A percentile compares a stretch with the other conserved stretches of the same genome.
phyloP scores from a whole-genome alignment of 257 asterid species.

The Jacaranda copaia region DNA sequence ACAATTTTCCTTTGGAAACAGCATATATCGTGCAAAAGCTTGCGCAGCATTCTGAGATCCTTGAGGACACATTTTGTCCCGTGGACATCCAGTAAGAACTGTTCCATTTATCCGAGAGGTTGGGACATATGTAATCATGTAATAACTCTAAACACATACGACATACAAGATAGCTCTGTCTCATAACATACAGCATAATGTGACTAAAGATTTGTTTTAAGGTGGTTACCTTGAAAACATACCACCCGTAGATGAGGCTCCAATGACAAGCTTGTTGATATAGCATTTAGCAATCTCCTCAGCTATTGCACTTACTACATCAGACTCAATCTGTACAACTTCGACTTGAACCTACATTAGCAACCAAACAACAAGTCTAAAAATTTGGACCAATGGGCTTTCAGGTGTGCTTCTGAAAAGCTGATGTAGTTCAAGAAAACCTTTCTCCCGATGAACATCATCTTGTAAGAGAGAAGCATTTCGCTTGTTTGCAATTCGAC shows the following conservation, averaged over 20 bases:
- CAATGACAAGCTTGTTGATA: conserved; percentile 60
- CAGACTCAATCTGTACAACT: conserved; percentile 55
- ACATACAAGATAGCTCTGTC: no score
- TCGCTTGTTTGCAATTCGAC: conserved; percentile 33
- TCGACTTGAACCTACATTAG: conserved; percentile 56
- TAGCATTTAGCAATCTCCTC: conserved; percentile 40
- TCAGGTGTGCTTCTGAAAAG: no score
- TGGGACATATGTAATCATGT: neutral
- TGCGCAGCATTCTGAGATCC: conserved; percentile 53
- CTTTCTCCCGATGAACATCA: conserved; percentile 32
- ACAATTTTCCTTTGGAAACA: conserved; percentile 61
- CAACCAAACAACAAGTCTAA: neutral
- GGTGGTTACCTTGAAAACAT: conserved; percentile 55
- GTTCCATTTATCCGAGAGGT: conserved; percentile 13
- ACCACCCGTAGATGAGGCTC: conserved; percentile 59
- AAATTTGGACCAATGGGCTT: neutral
- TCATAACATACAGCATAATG: no score
- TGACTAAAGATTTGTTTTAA: no score
- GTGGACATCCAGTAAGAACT: conserved; percentile 40
- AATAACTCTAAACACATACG: neutral
- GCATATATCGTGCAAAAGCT: conserved; percentile 61
- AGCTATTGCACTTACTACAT: conserved; percentile 48
- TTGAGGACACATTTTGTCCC: conserved; percentile 53
- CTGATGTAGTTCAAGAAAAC: neutral
- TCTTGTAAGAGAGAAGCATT: conserved; percentile 41